These are phyloP conservation scores for Pythium dissotocum DNA, from an alignment of 352 stramenopile species.

Conservation along the genomic window DNA sequence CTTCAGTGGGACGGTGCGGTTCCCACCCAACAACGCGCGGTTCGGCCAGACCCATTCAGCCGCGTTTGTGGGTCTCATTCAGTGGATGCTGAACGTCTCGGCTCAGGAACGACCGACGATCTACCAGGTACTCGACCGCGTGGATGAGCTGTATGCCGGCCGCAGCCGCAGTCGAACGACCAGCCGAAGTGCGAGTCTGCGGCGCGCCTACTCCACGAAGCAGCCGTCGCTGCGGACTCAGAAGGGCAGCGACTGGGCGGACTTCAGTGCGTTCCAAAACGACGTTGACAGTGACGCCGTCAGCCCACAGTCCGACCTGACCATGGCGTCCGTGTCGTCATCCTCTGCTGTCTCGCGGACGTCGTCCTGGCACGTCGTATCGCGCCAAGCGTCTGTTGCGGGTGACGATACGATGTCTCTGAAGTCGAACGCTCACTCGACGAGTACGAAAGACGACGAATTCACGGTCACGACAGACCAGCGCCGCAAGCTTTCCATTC, in stretches of 20 bases:
- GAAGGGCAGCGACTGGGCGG: conserved; percentile 31
- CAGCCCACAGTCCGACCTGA: conserved; percentile 16
- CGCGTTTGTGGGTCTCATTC: conserved; percentile 61
- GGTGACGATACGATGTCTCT: conserved; percentile 8
- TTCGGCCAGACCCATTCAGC: conserved; percentile 43
- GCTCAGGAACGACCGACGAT: conserved; percentile 61
- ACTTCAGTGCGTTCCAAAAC: conserved; percentile 32
- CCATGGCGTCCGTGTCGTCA: conserved; percentile 18
- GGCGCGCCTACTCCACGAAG: conserved; percentile 3
- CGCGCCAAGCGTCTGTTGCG: neutral
- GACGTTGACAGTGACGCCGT: conserved; percentile 3
- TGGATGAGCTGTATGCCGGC: conserved; percentile 17
- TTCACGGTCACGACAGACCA: neutral
- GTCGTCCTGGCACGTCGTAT: conserved; percentile 19
- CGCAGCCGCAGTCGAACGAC: neutral
- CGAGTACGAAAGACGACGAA: conserved; percentile 4
- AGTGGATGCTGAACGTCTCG: conserved; percentile 73
- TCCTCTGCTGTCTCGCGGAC: conserved; percentile 17
- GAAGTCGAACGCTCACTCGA: conserved; percentile 4
- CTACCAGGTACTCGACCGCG: conserved; percentile 34
- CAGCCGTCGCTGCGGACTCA: neutral
- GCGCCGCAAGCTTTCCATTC: conserved; percentile 27
- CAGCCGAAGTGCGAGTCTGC: conserved; percentile 12
- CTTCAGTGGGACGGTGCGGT: conserved; percentile 67
- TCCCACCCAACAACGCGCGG: conserved; percentile 34